Percentiles rank a stretch among this genome's conserved stretches.
These are phyloP conservation scores for Psilocybe sp. DNA, from an alignment of 768 basidiomycete genomes.

Conservation along the genomic window DNA sequence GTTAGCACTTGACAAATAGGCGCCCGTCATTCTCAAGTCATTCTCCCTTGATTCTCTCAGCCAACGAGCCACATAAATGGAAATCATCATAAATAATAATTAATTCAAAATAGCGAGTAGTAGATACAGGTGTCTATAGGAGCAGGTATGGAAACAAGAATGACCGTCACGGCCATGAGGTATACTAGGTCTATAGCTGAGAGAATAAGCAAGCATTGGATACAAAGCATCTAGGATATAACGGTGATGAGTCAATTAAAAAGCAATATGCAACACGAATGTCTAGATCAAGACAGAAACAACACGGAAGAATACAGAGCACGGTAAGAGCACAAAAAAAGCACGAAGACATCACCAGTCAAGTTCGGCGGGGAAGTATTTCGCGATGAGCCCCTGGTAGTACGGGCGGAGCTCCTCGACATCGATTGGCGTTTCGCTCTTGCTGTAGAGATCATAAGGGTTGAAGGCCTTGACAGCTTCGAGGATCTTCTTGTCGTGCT, in stretches of 20 bases:
- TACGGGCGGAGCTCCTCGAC: constrained; percentile 71
- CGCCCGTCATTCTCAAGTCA: too few species aligned
- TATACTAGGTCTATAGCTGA: constrained; percentile 3
- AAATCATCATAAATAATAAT: too few species aligned
- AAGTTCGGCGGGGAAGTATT: constrained; percentile 79
- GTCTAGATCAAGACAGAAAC: background rate
- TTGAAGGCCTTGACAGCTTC: constrained; percentile 85
- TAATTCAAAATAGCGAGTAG: background rate
- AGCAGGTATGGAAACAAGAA: constrained; percentile 7
- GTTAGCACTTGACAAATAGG: too few species aligned
- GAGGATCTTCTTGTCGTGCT: constrained; percentile 61
- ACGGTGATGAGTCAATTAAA: background rate
- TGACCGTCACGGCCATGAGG: constrained; percentile 2
- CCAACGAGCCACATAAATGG: too few species aligned
- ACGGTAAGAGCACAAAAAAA: background rate
- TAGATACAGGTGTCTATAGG: constrained; percentile 10
- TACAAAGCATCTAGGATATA: background rate
- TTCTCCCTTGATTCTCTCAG: too few species aligned
- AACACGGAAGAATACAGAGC: background rate
- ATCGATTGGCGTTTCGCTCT: constrained; percentile 69
- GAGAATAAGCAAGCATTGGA: background rate
- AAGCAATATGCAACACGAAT: background rate
- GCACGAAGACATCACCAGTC: constrained; percentile 61
- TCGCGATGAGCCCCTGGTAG: constrained; percentile 77
- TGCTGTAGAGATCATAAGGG: constrained; percentile 93